Percentiles rank a stretch among this genome's conserved stretches.
Conservation (phyloP, 768 basidiomycete genomes). For the Phaeotremella skinneri region DNA sequence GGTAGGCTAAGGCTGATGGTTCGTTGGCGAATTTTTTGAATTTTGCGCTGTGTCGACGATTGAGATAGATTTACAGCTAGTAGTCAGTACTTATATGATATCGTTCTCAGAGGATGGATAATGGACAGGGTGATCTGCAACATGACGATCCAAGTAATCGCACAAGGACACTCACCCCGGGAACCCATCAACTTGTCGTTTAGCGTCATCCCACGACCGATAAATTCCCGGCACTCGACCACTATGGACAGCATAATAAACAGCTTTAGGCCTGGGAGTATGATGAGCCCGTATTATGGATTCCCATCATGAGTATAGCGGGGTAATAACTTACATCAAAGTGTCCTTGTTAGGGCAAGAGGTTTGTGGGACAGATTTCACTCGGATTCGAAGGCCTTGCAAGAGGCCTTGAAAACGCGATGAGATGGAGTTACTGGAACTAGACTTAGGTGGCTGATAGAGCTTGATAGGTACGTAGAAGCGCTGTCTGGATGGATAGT, state of each 20-base stretch:
- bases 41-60: constrained; percentile 56
- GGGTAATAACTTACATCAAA: neutral
- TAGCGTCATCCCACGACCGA: constrained; percentile 69
- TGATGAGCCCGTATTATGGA: too few species aligned
- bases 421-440: too few species aligned
- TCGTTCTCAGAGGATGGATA: too few species aligned
- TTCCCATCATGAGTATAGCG: neutral
- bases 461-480: too few species aligned
- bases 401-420: neutral
- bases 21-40: constrained; percentile 67
- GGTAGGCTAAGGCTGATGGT: constrained; percentile 63
- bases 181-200: constrained; percentile 67
- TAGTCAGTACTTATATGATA: too few species aligned
- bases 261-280: constrained; percentile 53
- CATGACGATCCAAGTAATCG: too few species aligned
- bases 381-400: neutral
- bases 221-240: constrained; percentile 69
- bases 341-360: neutral
- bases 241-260: constrained; percentile 70
- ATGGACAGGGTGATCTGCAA: too few species aligned
- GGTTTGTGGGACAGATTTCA: neutral
- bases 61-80: too few species aligned
- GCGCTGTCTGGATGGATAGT: too few species aligned
- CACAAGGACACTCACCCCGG: constrained; percentile 51
- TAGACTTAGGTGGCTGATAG: too few species aligned